Conservation (phyloP, 257 asterid species). For the Gynochthodes officinalis region DNA sequence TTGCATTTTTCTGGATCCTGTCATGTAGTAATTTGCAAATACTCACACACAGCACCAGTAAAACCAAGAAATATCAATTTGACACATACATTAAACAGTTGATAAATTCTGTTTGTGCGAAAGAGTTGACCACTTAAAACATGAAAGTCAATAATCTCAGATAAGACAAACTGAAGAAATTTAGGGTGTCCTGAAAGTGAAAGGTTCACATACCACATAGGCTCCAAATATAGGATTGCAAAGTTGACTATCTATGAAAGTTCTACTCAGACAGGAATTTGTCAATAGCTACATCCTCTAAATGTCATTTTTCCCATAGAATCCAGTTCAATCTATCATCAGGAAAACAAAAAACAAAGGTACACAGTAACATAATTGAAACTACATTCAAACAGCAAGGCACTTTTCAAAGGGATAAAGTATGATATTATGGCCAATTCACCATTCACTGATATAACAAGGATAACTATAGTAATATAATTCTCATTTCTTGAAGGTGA, state of each 20-base stretch:
- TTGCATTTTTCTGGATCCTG: background rate
- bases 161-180: background rate
- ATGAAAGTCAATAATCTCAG: background rate
- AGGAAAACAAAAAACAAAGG: background rate
- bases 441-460: background rate
- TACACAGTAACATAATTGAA: background rate
- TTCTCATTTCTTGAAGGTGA: too few relatives aligned
- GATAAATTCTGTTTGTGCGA: background rate
- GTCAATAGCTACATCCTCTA: too few relatives aligned
- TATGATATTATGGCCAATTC: background rate
- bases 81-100: background rate
- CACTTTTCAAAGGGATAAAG: background rate
- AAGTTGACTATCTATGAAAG: too few relatives aligned
- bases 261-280: too few relatives aligned
- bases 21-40: background rate
- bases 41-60: too few relatives aligned
- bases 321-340: slow-evolving; percentile 1
- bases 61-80: background rate
- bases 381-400: background rate
- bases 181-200: background rate
- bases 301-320: background rate
- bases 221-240: background rate
- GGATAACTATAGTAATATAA: background rate
- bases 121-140: background rate
- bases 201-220: background rate